These are phyloP conservation scores for Mycena citricolor DNA, from an alignment of 1,284 basidiomycete genomes.

Conservation along the genomic window DNA sequence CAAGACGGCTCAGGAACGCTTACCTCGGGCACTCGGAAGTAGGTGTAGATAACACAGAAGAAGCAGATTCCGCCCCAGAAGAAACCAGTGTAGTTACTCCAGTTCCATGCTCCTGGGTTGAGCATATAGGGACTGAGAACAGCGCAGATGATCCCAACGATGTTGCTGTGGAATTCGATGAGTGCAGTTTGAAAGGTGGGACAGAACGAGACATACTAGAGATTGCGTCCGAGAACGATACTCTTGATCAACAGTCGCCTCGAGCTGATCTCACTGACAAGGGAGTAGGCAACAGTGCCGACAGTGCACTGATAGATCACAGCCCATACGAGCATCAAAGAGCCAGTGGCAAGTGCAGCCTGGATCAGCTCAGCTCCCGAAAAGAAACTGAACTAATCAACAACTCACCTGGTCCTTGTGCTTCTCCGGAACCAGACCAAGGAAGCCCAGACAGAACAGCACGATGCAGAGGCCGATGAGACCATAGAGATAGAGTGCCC, in stretches of 20 bases:
- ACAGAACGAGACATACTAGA: conserved; percentile 15
- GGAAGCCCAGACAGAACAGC: conserved; percentile 18
- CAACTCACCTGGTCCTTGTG: conserved; percentile 14
- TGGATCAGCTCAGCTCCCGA: neutral
- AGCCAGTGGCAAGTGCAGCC: conserved; percentile 20
- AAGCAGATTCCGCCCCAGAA: conserved; percentile 23
- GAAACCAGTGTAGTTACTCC: conserved; percentile 22
- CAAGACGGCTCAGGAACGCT: neutral
- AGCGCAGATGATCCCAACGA: conserved; percentile 23
- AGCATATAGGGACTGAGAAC: conserved; percentile 26
- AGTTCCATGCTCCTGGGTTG: conserved; percentile 23
- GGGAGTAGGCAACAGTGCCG: conserved; percentile 22
- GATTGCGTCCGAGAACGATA: conserved; percentile 22
- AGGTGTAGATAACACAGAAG: conserved; percentile 22
- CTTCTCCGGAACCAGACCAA: conserved; percentile 14
- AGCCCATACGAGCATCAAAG: conserved; percentile 24
- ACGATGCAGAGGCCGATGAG: conserved; percentile 20
- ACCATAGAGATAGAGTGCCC: conserved; percentile 23
- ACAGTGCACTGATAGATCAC: conserved; percentile 23
- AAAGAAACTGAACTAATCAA: neutral
- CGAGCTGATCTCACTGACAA: conserved; percentile 22
- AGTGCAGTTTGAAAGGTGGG: neutral
- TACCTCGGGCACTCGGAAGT: conserved; percentile 23
- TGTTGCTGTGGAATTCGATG: conserved; percentile 14
- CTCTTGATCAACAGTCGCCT: conserved; percentile 21